These are phyloP conservation scores for Phallus indusiatus DNA, from an alignment of 768 basidiomycete genomes.

Conservation along the genomic window DNA sequence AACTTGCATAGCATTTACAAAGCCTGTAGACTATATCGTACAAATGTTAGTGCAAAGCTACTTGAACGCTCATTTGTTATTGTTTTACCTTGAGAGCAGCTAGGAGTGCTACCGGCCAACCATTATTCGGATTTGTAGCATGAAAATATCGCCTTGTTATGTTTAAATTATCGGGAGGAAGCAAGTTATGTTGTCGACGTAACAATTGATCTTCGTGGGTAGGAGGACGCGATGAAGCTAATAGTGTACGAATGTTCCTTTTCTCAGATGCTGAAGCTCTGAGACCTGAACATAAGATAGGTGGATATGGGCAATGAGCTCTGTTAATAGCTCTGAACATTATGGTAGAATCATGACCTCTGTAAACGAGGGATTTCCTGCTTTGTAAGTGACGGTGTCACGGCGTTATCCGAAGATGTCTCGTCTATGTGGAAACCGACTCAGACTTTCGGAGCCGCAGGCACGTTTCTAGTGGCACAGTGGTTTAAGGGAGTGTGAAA, in stretches of 20 bases:
- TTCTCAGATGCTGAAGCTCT: neutral
- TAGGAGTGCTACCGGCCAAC: neutral
- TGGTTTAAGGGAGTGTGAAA: neutral
- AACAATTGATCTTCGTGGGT: neutral
- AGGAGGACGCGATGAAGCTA: neutral
- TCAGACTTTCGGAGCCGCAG: neutral
- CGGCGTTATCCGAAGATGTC: neutral
- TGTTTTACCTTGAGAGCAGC: neutral
- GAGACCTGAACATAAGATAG: neutral
- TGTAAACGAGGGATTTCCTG: neutral
- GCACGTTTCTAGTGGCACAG: too few species aligned
- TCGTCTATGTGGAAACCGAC: neutral
- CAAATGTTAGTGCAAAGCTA: neutral
- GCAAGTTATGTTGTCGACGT: neutral
- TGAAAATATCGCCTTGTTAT: neutral
- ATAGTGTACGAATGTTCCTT: neutral
- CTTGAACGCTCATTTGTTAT: neutral
- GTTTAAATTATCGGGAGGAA: neutral
- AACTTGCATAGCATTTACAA: conserved; percentile 60
- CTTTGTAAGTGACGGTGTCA: neutral
- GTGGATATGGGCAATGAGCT: neutral
- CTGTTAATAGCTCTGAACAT: neutral
- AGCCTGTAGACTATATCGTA: conserved; percentile 52
- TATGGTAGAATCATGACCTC: neutral
- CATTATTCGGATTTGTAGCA: neutral